A percentile compares a stretch with the other conserved stretches of the same genome.
These are phyloP conservation scores for Saturnispora dispora DNA, from an alignment of 805 yeast genomes.

Conservation along the genomic window DNA sequence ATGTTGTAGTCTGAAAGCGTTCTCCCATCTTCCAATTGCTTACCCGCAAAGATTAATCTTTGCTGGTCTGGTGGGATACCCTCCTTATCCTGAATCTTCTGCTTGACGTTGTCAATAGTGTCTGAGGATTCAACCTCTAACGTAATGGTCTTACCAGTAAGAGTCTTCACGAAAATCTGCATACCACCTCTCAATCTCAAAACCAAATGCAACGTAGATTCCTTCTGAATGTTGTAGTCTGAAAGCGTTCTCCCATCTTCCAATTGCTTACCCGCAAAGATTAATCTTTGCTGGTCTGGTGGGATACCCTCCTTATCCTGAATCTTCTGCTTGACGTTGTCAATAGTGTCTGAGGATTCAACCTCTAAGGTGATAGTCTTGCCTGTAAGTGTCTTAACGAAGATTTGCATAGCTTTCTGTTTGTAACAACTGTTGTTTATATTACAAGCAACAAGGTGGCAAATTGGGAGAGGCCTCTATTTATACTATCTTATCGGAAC, in stretches of 20 bases:
- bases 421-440: constrained; percentile 14
- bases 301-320: constrained; percentile 85
- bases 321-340: constrained; percentile 88
- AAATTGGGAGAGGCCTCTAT: neutral
- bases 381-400: constrained; percentile 99
- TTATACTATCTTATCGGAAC: constrained; percentile 4
- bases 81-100: constrained; percentile 94
- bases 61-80: constrained; percentile 99
- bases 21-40: constrained; percentile 99
- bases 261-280: constrained; percentile 40
- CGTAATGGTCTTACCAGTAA: constrained; percentile 63
- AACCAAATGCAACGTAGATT: constrained; percentile 64
- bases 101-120: constrained; percentile 94
- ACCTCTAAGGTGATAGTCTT: constrained; percentile 85
- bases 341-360: constrained; percentile 92
- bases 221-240: constrained; percentile 55
- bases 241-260: constrained; percentile 85
- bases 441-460: neutral
- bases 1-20: constrained; percentile 98
- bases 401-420: constrained; percentile 75
- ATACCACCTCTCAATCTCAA: constrained; percentile 84
- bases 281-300: constrained; percentile 38
- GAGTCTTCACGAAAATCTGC: constrained; percentile 51
- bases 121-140: constrained; percentile 96
- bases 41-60: constrained; percentile 99